A percentile compares a stretch with the other conserved stretches of the same genome.
These are phyloP conservation scores for Mycena rosella DNA, from an alignment of 768 basidiomycete genomes.

Conservation along the genomic window DNA sequence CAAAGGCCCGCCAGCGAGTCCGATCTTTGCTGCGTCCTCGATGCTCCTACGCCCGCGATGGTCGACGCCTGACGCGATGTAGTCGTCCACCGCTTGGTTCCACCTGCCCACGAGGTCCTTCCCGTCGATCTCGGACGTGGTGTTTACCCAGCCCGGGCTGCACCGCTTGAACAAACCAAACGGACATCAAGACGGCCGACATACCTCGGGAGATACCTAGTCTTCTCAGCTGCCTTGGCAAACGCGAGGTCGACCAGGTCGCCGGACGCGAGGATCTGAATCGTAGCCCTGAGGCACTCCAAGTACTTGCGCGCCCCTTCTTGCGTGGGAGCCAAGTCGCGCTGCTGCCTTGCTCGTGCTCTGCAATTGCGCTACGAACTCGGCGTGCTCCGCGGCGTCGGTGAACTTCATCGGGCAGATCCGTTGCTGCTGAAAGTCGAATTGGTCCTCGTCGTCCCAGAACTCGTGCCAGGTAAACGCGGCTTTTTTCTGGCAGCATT, in stretches of 20 bases:
- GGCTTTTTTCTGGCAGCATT: conserved; percentile 2
- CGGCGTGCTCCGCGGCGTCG: not conserved
- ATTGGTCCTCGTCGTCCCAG: not conserved
- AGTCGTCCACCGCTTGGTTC: not conserved
- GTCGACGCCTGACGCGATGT: conserved; percentile 1
- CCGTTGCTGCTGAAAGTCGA: not conserved
- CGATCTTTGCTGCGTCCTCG: conserved; percentile 5
- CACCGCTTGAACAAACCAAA: too few species aligned
- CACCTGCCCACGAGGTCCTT: not conserved
- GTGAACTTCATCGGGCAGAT: conserved; percentile 1
- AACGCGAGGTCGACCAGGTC: not conserved
- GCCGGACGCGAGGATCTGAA: not conserved
- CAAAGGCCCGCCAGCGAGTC: conserved; percentile 3
- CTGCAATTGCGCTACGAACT: not conserved
- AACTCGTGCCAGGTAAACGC: not conserved
- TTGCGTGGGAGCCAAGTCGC: not conserved
- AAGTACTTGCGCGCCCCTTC: not conserved
- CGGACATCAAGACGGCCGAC: too few species aligned
- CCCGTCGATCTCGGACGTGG: not conserved
- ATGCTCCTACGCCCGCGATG: not conserved
- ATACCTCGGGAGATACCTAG: too few species aligned
- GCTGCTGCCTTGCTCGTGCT: conserved; percentile 5
- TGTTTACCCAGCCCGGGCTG: not conserved
- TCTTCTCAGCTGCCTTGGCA: not conserved
- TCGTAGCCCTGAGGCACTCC: not conserved